Base-by-base conservation (phyloP, 371 early-diverging fungal species). In the Mucor irregularis region DNA sequence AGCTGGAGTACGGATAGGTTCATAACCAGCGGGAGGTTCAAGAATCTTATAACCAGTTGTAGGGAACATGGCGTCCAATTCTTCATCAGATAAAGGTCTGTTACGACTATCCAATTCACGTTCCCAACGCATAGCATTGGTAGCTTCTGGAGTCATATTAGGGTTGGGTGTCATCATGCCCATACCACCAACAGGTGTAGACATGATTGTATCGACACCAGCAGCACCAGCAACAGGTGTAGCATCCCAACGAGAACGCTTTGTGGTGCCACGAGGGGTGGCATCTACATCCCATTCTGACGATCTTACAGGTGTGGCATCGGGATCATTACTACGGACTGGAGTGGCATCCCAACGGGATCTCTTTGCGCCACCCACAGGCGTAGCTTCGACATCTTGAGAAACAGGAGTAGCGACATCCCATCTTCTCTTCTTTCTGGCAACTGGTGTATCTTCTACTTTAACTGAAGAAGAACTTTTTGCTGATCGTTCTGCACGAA, bases 1-100 rank as follows among this genome's bases (percentile, higher is more conserved):
- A 8, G 95, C 90, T 5, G 98, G 97, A 11, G 97, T 97, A 49
- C 95, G 91, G 54, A 97, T 96, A 22, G 99, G 96, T 37, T 85
- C 83, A 63, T 98, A 98, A 1, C 84, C 83, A 2, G 89, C 62
- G 6, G 98, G 99, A 5, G 94, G 91, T 6, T 93, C 95, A 28
- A 98, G 68, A 47, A 97, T 89, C 60, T 84, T 88, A 79, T 95
- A 98, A 3, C 99, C 99, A 10, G 89, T 79, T 1, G 82, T 66
- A 1, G 99, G 99, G 39, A 98, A 87, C 83, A 98, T 87, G 28
- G 88, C 84, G 62, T 98, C 94, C 25, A 98, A 81, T 61, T 97
- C 97, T 49, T 93, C 97, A 66, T 98, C 99, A 3, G 94, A 80
- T 19, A 90, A 67, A 49, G 86, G 88, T 50, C 85, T 69, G 68